Evolutionary conservation across 345 rosid genomes (phyloP), one percentile per base, ranked within the genome.

Genomic region (Crucihimalaya himalaica): DNA sequence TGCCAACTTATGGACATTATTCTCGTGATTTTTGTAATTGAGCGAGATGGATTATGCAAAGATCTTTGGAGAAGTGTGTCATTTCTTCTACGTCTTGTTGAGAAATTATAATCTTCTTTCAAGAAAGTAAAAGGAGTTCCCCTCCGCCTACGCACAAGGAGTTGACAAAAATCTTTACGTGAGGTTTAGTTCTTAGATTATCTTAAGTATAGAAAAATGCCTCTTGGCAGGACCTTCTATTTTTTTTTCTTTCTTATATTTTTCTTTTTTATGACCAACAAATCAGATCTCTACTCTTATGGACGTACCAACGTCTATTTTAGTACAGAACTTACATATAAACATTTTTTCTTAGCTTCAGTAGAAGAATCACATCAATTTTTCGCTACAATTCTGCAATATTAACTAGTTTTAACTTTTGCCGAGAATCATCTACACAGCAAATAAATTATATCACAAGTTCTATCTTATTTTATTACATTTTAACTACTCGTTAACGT

Each of bases 61-160:
- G 54, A 69, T 69, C 7, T 69, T 31, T 43, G 45, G 55, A 69
- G 45, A 69, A 69, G 42, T 35, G 18, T 68, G 7, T 68, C 21
- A 43, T 18, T 55, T 18, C 42, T 11, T 55, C 53, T 4, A 43
- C 28, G 15, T 29, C 72, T 16, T 40, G 31, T 68, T 35, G 11
- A 51, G 10, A 65, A 20, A 23, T 23, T 21, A 14, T 4, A 64
- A 29, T 53, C 18, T 8, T 32, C 32, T 65, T 32, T 18, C 14
- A 34, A 65, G 46, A 39, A 15, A 16, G 63, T 40, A 39, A 28
- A 55, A 18, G 1, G 31, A 42, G 20, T 69, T 28, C 32, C 16
- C 64, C 72, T 40, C 52, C 45, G n/a, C 55, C 45, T 56, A 43
- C 73, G 63, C 42, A 68, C 16, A 55, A 56, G 64, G 73, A 29